Conservation (phyloP, 2,329 filamentous ascomycete genomes). For the Cadophora sp. region DNA sequence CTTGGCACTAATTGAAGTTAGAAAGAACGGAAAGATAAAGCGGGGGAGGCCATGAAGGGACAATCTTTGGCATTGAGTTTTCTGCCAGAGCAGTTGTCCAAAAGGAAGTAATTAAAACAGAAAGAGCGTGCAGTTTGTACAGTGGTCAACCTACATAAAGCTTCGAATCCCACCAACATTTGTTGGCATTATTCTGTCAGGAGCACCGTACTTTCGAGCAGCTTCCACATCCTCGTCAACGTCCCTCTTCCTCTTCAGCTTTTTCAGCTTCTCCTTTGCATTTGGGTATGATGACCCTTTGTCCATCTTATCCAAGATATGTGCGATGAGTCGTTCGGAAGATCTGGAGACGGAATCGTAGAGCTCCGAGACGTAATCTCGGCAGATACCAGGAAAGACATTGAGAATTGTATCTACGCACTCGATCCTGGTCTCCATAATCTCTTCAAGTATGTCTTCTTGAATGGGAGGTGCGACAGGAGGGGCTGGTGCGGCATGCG, state of each 20-base stretch:
- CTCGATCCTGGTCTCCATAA: slow-evolving; percentile 26
- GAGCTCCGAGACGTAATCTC: slow-evolving; percentile 49
- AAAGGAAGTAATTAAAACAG: not conserved
- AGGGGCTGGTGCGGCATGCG: not conserved
- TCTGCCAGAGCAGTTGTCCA: no score
- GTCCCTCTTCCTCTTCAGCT: slow-evolving; percentile 47
- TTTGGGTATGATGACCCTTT: slow-evolving; percentile 52
- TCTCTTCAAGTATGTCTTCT: slow-evolving; percentile 3
- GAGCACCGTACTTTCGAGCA: slow-evolving; percentile 44
- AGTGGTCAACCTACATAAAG: slow-evolving; percentile 34
- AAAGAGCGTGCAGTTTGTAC: not conserved
- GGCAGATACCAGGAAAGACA: slow-evolving; percentile 56
- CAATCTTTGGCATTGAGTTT: no score
- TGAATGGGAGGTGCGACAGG: not conserved
- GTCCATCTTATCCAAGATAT: slow-evolving; percentile 52
- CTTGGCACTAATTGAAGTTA: slow-evolving; percentile 32
- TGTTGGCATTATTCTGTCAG: slow-evolving; percentile 38
- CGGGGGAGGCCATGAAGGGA: no score
- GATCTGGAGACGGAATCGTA: slow-evolving; percentile 42
- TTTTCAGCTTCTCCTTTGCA: slow-evolving; percentile 46
- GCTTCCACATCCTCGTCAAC: slow-evolving; percentile 47
- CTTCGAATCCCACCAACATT: slow-evolving; percentile 28
- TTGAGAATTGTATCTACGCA: slow-evolving; percentile 48
- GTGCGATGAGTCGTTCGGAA: slow-evolving; percentile 42
- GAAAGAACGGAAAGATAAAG: not conserved